Evolutionary conservation across 305 asterid species (phyloP).

Genomic region (Stenogyne calaminthoides): DNA sequence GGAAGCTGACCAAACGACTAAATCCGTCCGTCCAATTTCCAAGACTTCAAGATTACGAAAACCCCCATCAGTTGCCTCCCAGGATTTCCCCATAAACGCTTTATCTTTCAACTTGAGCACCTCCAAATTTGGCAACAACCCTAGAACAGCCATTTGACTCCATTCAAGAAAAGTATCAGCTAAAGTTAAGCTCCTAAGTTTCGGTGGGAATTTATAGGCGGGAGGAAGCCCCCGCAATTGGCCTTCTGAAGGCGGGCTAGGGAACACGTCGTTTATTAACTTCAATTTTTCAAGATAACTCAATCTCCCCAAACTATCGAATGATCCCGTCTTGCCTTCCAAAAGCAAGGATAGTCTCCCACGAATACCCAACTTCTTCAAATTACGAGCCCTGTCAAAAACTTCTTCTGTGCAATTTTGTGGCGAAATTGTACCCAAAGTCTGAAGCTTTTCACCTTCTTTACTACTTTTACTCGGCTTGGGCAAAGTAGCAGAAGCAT

Average conservation of each 20-base stretch:
- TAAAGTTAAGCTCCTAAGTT: slow-evolving; percentile 37
- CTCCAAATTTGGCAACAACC: slow-evolving; percentile 32
- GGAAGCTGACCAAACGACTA: slow-evolving; percentile 38
- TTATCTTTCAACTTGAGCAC: slow-evolving; percentile 38
- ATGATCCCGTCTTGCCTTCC: slow-evolving; percentile 36
- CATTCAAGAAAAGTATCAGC: slow-evolving; percentile 40
- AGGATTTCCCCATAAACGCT: slow-evolving; percentile 32
- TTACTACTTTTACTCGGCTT: slow-evolving; percentile 27
- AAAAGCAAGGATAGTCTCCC: slow-evolving; percentile 38
- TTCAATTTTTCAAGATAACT: slow-evolving; percentile 43
- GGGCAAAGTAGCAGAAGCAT: slow-evolving; percentile 39
- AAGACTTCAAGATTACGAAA: slow-evolving; percentile 39
- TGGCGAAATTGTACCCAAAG: slow-evolving; percentile 42
- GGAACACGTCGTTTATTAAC: slow-evolving; percentile 43
- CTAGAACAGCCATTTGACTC: slow-evolving; percentile 32
- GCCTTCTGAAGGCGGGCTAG: slow-evolving; percentile 38
- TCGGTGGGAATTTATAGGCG: slow-evolving; percentile 39
- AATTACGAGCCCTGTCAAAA: slow-evolving; percentile 35
- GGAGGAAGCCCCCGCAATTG: slow-evolving; percentile 36
- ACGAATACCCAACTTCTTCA: slow-evolving; percentile 50
- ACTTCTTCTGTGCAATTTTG: slow-evolving; percentile 39
- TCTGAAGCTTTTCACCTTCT: slow-evolving; percentile 44
- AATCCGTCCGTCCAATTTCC: slow-evolving; percentile 35
- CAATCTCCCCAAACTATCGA: slow-evolving; percentile 41
- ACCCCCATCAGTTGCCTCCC: slow-evolving; percentile 39